Conservation (phyloP, 257 asterid genomes). For the Petunia axillaris region DNA sequence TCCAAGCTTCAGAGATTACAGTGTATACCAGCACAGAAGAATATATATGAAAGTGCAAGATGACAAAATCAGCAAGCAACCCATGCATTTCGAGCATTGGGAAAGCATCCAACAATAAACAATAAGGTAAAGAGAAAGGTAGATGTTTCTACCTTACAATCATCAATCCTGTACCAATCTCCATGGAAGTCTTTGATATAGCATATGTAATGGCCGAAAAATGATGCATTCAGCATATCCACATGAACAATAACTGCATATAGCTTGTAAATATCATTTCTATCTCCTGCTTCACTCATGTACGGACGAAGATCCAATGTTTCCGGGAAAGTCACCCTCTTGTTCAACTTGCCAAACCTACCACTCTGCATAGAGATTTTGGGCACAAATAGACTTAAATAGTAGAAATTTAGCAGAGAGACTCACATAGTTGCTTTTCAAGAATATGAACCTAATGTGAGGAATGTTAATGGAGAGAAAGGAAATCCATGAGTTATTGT, state of each 20-base stretch:
- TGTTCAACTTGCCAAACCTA: conserved; percentile 93
- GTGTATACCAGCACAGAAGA: conserved; percentile 3
- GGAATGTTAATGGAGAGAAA: not conserved
- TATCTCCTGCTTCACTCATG: conserved; percentile 72
- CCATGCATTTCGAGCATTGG: not conserved
- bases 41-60: conserved; percentile 7
- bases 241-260: conserved; percentile 96
- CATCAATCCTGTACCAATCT: conserved; percentile 90
- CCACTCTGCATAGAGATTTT: conserved; percentile 68
- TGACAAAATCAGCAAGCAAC: not conserved
- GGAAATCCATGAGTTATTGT: too few species aligned
- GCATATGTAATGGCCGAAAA: conserved; percentile 96
- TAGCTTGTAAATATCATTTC: conserved; percentile 72
- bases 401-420: not conserved
- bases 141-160: conserved; percentile 67
- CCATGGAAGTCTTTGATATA: conserved; percentile 81
- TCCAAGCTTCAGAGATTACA: not conserved
- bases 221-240: conserved; percentile 98
- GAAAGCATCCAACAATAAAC: not conserved
- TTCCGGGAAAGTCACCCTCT: conserved; percentile 94
- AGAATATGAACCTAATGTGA: conserved; percentile 9
- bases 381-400: conserved; percentile 21
- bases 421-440: not conserved
- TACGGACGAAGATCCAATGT: conserved; percentile 73
- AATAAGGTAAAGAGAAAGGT: not conserved